Evolutionary conservation across 805 yeast genomes (phyloP).

Genomic region (Diddensiella transvaalensis): DNA sequence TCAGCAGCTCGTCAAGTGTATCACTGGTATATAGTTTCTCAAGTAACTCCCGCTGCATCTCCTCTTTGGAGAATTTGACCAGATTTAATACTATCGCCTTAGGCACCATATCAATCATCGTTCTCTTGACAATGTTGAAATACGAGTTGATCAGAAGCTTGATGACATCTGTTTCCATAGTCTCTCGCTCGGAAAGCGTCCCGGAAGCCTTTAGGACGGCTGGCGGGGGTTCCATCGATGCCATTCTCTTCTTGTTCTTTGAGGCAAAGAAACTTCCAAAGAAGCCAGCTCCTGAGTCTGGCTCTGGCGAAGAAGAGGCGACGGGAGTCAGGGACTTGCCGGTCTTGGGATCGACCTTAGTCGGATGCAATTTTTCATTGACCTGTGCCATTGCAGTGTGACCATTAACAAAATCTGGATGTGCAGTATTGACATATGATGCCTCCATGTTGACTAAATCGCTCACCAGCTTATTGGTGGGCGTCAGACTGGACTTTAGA

Average conservation of each 20-base stretch:
- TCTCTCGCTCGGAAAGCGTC: constrained; percentile 88
- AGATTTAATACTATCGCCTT: constrained; percentile 93
- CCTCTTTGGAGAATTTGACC: constrained; percentile 77
- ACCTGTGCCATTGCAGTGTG: constrained; percentile 93
- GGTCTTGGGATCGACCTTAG: constrained; percentile 80
- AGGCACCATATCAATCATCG: constrained; percentile 90
- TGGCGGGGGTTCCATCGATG: constrained; percentile 97
- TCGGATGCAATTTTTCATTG: constrained; percentile 77
- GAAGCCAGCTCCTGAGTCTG: constrained; percentile 51
- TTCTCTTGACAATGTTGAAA: constrained; percentile 87
- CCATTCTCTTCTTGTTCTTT: constrained; percentile 89
- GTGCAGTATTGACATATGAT: constrained; percentile 95
- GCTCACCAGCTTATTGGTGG: constrained; percentile 79
- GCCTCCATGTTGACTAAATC: constrained; percentile 86
- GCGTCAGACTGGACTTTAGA: constrained; percentile 71
- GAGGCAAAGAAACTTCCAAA: constrained; percentile 94
- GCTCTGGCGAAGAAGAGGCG: constrained; percentile 29
- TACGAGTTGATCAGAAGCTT: constrained; percentile 87
- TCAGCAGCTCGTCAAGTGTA: constrained; percentile 65
- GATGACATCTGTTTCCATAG: constrained; percentile 95
- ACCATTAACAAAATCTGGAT: constrained; percentile 93
- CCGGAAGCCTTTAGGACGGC: constrained; percentile 91
- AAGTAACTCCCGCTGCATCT: constrained; percentile 83
- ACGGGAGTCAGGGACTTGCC: constrained; percentile 65
- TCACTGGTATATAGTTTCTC: constrained; percentile 81